Percentiles rank a stretch among this genome's conserved stretches.
phyloP scores from a whole-genome alignment of 1,139 yeast species.

The Suhomyces bokatorum region DNA sequence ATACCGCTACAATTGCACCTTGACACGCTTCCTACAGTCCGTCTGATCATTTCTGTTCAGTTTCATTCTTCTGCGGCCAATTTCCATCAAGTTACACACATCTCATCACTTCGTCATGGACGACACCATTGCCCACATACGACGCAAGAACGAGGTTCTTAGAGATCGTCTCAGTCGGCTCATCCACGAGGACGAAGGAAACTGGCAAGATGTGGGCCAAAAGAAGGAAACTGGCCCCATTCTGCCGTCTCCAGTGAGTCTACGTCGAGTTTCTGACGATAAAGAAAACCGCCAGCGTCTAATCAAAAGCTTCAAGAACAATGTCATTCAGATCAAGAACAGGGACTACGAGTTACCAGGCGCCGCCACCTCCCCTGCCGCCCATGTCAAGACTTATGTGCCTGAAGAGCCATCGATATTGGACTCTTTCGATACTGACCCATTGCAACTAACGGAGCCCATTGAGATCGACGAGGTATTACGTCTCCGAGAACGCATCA shows the following conservation, averaged over 20 bases:
- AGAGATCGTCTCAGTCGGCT: slow-evolving; percentile 15
- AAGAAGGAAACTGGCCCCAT: neutral
- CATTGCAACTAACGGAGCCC: neutral
- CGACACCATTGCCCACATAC: slow-evolving; percentile 15
- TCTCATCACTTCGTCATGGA: slow-evolving; percentile 5
- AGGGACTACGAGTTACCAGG: slow-evolving; percentile 16
- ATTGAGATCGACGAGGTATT: neutral
- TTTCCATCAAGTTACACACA: neutral
- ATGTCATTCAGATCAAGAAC: slow-evolving; percentile 17
- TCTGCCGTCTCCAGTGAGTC: neutral
- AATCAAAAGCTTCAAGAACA: slow-evolving; percentile 13
- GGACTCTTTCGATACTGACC: slow-evolving; percentile 4
- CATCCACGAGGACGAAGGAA: slow-evolving; percentile 14
- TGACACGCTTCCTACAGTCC: too few relatives aligned
- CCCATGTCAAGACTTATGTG: slow-evolving; percentile 1
- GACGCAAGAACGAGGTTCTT: slow-evolving; percentile 15
- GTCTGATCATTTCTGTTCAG: neutral
- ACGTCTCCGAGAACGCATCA: slow-evolving; percentile 9
- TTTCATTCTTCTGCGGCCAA: neutral
- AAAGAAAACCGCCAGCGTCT: slow-evolving; percentile 13
- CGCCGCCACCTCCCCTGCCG: too few relatives aligned
- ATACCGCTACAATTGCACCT: too few relatives aligned
- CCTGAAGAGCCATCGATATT: slow-evolving; percentile 1
- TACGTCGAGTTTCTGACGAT: slow-evolving; percentile 1
- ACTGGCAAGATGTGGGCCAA: neutral